Evolutionary conservation across 208 protist genomes (phyloP).

Genomic region (Endotrypanum monterogeii): DNA sequence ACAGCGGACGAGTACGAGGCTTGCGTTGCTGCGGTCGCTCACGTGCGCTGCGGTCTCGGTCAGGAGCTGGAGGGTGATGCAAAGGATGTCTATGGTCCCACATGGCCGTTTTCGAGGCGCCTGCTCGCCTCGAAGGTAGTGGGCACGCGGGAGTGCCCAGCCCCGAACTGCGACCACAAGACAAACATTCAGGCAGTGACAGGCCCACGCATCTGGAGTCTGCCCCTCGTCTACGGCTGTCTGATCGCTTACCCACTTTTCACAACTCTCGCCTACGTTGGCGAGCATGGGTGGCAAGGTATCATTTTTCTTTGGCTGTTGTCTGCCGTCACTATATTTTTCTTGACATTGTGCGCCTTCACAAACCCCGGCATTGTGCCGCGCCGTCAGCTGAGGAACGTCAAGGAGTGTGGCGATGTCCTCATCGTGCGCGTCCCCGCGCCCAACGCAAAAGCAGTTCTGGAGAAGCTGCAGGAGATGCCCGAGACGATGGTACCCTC

Average conservation of each 20-base stretch:
- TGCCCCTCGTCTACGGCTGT: constrained; percentile 26
- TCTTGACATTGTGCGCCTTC: constrained; percentile 40
- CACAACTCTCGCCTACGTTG: constrained; percentile 32
- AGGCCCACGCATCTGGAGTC: constrained; percentile 25
- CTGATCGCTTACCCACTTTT: constrained; percentile 31
- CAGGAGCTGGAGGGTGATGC: constrained; percentile 31
- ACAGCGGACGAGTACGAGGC: constrained; percentile 45
- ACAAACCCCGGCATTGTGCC: constrained; percentile 62
- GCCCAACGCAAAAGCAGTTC: constrained; percentile 42
- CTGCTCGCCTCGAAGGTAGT: constrained; percentile 27
- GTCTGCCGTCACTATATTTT: constrained; percentile 22
- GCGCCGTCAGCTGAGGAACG: constrained; percentile 22
- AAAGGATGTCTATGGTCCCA: constrained; percentile 49
- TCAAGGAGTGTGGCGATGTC: constrained; percentile 37
- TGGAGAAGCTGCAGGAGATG: constrained; percentile 27
- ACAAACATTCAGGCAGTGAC: constrained; percentile 25
- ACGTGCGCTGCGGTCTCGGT: constrained; percentile 40
- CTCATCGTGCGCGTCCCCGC: constrained; percentile 47
- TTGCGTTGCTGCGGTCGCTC: constrained; percentile 30
- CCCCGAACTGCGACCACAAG: constrained; percentile 38
- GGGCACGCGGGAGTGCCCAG: constrained; percentile 8
- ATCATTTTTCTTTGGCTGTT: constrained; percentile 34
- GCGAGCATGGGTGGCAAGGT: constrained; percentile 25
- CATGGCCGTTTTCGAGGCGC: constrained; percentile 30
- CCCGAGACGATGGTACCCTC: background rate